Conservation (phyloP, 495 filamentous ascomycete species). For the Lasiosphaeria hispida region DNA sequence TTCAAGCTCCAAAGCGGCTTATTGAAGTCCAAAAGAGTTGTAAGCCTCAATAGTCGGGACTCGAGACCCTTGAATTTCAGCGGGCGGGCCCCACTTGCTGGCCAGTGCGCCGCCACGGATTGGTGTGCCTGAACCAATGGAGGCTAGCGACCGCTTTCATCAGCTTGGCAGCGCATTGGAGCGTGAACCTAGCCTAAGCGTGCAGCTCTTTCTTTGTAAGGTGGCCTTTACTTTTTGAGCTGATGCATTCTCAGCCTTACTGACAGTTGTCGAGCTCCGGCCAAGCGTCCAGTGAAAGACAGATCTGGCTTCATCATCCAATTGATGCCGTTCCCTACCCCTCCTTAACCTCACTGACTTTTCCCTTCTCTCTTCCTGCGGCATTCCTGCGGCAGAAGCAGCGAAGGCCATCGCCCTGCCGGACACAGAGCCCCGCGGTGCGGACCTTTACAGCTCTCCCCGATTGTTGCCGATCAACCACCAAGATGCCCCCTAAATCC, state of each 20-base stretch:
- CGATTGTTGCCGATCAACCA: slow-evolving; percentile 3
- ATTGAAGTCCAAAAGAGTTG: too few species aligned
- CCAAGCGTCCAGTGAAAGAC: background rate
- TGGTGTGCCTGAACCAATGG: too few species aligned
- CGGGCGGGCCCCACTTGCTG: too few species aligned
- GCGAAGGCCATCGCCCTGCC: background rate
- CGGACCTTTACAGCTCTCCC: slow-evolving; percentile 6
- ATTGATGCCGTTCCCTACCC: slow-evolving; percentile 23
- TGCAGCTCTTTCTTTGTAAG: background rate
- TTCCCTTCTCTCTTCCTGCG: background rate
- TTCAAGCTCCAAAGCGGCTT: too few species aligned
- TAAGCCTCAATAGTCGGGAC: too few species aligned
- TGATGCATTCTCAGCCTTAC: background rate
- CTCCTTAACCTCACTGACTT: background rate
- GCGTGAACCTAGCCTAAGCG: background rate
- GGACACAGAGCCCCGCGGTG: slow-evolving; percentile 7
- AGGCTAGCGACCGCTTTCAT: too few species aligned
- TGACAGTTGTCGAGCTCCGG: background rate
- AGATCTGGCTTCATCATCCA: slow-evolving; percentile 4
- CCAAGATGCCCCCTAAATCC: slow-evolving; percentile 64
- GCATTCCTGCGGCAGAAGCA: background rate
- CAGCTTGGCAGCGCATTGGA: too few species aligned
- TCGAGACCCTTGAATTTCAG: too few species aligned
- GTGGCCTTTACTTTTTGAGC: slow-evolving; percentile 11
- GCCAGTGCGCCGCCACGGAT: too few species aligned